Base-by-base conservation (phyloP, 192 early-diverging fungal genomes). In the Coemansia furcata region DNA sequence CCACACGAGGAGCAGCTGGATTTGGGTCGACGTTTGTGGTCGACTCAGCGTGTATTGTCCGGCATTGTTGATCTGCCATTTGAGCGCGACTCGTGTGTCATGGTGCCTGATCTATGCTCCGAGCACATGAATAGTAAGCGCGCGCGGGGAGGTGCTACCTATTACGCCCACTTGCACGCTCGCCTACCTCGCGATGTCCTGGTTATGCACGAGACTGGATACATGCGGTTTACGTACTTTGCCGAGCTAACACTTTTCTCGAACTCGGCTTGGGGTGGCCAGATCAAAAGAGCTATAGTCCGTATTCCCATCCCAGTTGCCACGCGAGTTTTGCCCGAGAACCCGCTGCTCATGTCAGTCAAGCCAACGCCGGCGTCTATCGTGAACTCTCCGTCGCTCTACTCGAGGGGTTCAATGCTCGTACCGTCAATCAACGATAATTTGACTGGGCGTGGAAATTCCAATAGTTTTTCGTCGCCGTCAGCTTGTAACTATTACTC, bases 1-100 rank as follows among this genome's bases (percentile, higher is more conserved):
- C 78, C 78, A 12, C 69, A 64, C 21, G 78, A 81, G 47, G 78
- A 81, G 71, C 74, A 70, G 73, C 54, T 81, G 37, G 78, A 81
- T 40, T 65, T 81, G 8, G 78, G 78, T 3, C 65, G 78, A 0
- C 66, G 78, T 9, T 62, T 81, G 19, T 81, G 78, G 78, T 72
- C 78, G 6, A 42, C 71, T 0, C 65, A 72, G 19, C 61, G 65
- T 5, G 37, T 37, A 12, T 17, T 81, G 2, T 50, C 58, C 43
- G 60, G 40, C n/a, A 30, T 65, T 3, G 35, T 39, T 2, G 78
- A 76, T 12, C 46, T 81, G 42, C 39, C 42, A 6, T 76, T 81
- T 59, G 78, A 76, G 49, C 73, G 78, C 59, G 78, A 81, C 64
- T 43, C 66, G 6, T 73, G 63, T 17, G 63, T 57, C 15, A 37